phyloP scores from a whole-genome alignment of 768 basidiomycete genomes.

The Kondoa malvinella region DNA sequence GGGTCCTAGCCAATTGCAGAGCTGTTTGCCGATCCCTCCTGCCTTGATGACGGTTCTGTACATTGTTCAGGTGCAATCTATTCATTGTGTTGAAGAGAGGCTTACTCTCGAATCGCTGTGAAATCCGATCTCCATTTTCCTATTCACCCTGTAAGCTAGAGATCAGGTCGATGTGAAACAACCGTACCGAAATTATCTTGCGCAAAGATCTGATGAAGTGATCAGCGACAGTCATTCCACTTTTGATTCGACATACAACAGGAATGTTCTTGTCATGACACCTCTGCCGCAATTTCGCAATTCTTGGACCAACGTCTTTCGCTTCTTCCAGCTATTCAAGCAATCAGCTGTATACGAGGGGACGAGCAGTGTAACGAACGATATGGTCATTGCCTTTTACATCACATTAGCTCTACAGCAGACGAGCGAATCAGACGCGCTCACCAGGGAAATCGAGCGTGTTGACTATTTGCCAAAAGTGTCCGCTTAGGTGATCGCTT shows the following conservation, averaged over 20 bases:
- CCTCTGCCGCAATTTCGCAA: not conserved
- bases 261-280: not conserved
- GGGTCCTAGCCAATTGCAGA: not conserved
- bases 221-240: not conserved
- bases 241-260: not conserved
- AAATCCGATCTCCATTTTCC: not conserved
- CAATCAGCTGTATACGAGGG: too few species aligned
- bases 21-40: not conserved
- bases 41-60: not conserved
- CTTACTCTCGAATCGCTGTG: not conserved
- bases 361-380: not conserved
- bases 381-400: not conserved
- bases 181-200: not conserved
- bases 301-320: not conserved
- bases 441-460: not conserved
- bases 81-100: not conserved
- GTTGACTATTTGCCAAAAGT: not conserved
- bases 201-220: not conserved
- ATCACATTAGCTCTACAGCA: not conserved
- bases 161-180: too few species aligned
- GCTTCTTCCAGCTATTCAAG: not conserved
- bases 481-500: not conserved
- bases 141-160: too few species aligned
- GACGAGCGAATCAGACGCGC: not conserved
- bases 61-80: not conserved